phyloP scores from a whole-genome alignment of 2,329 filamentous ascomycete genomes.

The Fusarium continuum region DNA sequence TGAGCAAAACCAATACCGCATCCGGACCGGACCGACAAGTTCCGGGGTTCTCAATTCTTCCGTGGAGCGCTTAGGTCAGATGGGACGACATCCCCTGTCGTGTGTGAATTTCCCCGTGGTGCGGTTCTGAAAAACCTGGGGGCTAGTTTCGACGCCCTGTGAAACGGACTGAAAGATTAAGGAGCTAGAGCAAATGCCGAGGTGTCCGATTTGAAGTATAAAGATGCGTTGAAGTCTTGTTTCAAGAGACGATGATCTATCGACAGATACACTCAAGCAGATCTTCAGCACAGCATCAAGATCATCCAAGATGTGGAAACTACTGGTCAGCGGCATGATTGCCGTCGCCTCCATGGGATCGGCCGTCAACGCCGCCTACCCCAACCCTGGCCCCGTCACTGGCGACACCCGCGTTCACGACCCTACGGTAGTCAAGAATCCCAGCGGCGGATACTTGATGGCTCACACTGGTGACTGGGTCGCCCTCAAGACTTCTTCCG shows the following conservation, averaged over 20 bases:
- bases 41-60: slow-evolving; percentile 20
- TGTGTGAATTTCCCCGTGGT: neutral
- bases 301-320: slow-evolving; percentile 24
- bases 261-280: neutral
- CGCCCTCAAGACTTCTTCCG: slow-evolving; percentile 46
- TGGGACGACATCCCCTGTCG: neutral
- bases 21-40: slow-evolving; percentile 8
- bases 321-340: slow-evolving; percentile 35
- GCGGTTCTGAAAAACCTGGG: neutral
- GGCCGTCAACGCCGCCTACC: slow-evolving; percentile 4
- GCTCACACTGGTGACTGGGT: slow-evolving; percentile 44
- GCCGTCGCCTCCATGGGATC: slow-evolving; percentile 37
- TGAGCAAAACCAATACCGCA: neutral
- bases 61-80: slow-evolving; percentile 16
- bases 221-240: neutral
- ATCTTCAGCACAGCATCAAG: neutral
- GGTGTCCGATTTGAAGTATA: neutral
- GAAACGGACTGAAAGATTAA: slow-evolving; percentile 21
- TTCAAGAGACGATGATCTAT: neutral
- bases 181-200: neutral
- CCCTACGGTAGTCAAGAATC: slow-evolving; percentile 44
- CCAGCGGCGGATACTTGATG: slow-evolving; percentile 41
- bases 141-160: slow-evolving; percentile 1
- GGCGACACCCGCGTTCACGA: slow-evolving; percentile 45
- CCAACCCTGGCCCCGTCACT: slow-evolving; percentile 38